Percentiles rank a stretch among this genome's conserved stretches.
These are phyloP conservation scores for Hortiboletus campestris DNA, from an alignment of 768 basidiomycete species.

Conservation along the genomic window DNA sequence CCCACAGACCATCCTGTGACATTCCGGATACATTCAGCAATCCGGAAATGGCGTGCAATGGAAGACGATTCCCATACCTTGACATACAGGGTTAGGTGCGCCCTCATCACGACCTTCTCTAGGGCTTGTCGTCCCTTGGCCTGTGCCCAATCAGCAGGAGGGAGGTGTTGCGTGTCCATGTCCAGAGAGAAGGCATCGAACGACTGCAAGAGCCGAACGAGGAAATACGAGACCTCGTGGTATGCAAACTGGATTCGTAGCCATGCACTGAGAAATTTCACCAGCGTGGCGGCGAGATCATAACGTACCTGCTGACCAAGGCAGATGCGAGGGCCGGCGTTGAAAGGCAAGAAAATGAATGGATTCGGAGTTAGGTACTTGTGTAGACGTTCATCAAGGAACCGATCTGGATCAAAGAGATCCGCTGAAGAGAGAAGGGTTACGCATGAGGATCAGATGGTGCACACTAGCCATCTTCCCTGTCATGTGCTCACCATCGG, in stretches of 20 bases:
- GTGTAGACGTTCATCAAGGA: constrained; percentile 54
- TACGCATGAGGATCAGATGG: not conserved
- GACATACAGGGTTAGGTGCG: constrained; percentile 44
- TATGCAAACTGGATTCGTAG: constrained; percentile 46
- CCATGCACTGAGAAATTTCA: not conserved
- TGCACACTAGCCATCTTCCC: not conserved
- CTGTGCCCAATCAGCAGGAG: constrained; percentile 34
- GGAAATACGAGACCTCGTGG: constrained; percentile 53
- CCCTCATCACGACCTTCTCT: constrained; percentile 40
- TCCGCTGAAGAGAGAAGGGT: constrained; percentile 14
- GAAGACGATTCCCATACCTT: constrained; percentile 27
- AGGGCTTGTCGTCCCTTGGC: constrained; percentile 35
- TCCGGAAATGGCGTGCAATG: not conserved
- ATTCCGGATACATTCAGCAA: not conserved
- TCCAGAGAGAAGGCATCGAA: constrained; percentile 42
- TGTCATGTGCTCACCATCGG: constrained; percentile 28
- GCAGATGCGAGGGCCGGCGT: constrained; percentile 65
- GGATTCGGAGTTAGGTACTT: constrained; percentile 59
- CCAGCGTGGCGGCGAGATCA: not conserved
- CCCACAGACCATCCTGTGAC: constrained; percentile 25
- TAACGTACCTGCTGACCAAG: constrained; percentile 45
- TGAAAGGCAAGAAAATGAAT: constrained; percentile 70
- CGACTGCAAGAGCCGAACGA: constrained; percentile 50
- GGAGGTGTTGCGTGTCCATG: constrained; percentile 34
- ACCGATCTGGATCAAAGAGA: constrained; percentile 63